Conservation (phyloP, 805 yeast genomes). For the Yarrowia bubula region DNA sequence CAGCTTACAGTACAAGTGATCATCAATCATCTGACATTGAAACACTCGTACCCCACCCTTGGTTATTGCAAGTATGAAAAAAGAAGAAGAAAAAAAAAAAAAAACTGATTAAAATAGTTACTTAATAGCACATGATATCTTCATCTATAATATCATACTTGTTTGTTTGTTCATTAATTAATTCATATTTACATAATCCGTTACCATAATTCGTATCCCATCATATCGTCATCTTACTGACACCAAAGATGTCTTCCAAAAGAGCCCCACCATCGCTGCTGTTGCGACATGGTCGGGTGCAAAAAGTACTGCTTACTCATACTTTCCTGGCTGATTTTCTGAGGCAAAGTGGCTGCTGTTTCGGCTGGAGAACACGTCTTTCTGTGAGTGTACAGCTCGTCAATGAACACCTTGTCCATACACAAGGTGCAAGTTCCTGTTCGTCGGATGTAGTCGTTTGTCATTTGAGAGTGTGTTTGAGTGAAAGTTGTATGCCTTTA, state of each 20-base stretch:
- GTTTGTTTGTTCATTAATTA: too few species aligned
- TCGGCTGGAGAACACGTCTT: background rate
- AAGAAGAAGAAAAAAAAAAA: too few species aligned
- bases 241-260: constrained; percentile 1
- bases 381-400: background rate
- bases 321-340: background rate
- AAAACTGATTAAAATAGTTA: too few species aligned
- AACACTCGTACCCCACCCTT: too few species aligned
- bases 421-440: background rate
- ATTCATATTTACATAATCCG: too few species aligned
- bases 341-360: background rate
- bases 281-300: constrained; percentile 3
- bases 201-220: too few species aligned
- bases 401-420: background rate
- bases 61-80: too few species aligned
- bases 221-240: too few species aligned
- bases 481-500: background rate
- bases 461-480: background rate
- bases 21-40: too few species aligned
- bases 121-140: too few species aligned
- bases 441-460: background rate
- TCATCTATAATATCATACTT: too few species aligned
- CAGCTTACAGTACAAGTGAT: too few species aligned
- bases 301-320: background rate
- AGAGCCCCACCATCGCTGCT: constrained; percentile 1